These are phyloP conservation scores for Colletotrichum tanaceti DNA, from an alignment of 2,329 filamentous ascomycete genomes.

Conservation along the genomic window DNA sequence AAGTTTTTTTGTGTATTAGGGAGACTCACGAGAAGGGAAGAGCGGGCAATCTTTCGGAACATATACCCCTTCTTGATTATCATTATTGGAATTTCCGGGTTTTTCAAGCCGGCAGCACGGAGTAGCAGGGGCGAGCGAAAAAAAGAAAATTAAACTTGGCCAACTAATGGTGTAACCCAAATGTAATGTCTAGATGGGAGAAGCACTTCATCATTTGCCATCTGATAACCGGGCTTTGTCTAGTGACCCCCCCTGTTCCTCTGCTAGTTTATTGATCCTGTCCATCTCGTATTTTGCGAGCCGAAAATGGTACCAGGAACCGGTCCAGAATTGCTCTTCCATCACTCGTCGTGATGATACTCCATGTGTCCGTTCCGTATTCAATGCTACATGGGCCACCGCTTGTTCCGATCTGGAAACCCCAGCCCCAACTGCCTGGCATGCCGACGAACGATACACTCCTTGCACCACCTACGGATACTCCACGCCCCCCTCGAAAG, in stretches of 20 bases:
- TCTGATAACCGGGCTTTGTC: not conserved
- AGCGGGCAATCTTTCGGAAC: constrained; percentile 22
- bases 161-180: not conserved
- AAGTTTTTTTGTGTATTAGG: not conserved
- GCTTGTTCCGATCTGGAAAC: not conserved
- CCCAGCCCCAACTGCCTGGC: not conserved
- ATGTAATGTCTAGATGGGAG: not conserved
- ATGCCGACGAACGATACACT: too few species aligned
- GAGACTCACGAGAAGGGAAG: not conserved
- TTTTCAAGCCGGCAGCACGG: constrained; percentile 7
- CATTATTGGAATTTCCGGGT: not conserved
- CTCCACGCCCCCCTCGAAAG: constrained; percentile 26
- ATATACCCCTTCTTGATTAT: constrained; percentile 31
- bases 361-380: not conserved
- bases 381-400: too few species aligned
- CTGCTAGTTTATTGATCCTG: not conserved
- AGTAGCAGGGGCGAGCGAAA: constrained; percentile 8
- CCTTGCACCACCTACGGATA: not conserved
- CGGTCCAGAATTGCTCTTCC: too few species aligned
- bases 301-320: too few species aligned
- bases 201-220: not conserved
- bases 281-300: too few species aligned
- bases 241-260: not conserved
- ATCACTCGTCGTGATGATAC: too few species aligned
- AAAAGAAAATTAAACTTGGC: constrained; percentile 2